Evolutionary conservation across 345 rosid species (phyloP), one percentile per base, ranked within the genome.

Genomic region (Anacardium occidentale): DNA sequence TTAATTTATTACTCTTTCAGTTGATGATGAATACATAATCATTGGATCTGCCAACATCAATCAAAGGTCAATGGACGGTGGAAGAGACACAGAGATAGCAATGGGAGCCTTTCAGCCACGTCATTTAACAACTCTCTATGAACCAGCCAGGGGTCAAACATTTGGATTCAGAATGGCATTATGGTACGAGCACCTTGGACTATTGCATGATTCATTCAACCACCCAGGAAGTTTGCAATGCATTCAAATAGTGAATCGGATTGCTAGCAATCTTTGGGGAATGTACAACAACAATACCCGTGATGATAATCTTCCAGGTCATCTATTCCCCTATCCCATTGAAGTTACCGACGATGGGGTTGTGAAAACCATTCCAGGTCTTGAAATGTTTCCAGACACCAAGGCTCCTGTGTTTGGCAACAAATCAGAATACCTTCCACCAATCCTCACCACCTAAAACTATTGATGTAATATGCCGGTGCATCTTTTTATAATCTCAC

Each of bases 11-110:
- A 47, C 17, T 47, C 51, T 47, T 50, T 25, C 83, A 91, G 95
- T 93, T 78, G 98, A 91, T 70, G 98, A 93, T 48, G 97, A 93
- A 75, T 93, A 91, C 84, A 86, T 93, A 81, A 88, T 91, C 66
- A 71, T 91, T 18, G 98, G 98, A 74, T 93, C 98, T 2, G 95
- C 98, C 5, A 93, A 93, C 83, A 88, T 93, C 62, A 93, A 93
- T 75, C 94, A 93, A 80, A 85, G 98, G 48, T 93, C 98, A 57
- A 88, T 93, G 97, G 96, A 89, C 50, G 98, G 98, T 7, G 88
- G 75, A 34, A 78, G 97, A 62, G 97, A 93, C 80, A 73, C 97
- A 0, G 98, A 91, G 80, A 88, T 93, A 1, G 96, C 95, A 4
- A 91, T 93, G 88, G 98, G 97, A 40, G 98, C 89, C 48, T 91